A percentile compares a stretch with the other conserved stretches of the same genome.
These are phyloP conservation scores for Gypsophila paniculata DNA, from an alignment of 179 eudicot species.

Conservation along the genomic window DNA sequence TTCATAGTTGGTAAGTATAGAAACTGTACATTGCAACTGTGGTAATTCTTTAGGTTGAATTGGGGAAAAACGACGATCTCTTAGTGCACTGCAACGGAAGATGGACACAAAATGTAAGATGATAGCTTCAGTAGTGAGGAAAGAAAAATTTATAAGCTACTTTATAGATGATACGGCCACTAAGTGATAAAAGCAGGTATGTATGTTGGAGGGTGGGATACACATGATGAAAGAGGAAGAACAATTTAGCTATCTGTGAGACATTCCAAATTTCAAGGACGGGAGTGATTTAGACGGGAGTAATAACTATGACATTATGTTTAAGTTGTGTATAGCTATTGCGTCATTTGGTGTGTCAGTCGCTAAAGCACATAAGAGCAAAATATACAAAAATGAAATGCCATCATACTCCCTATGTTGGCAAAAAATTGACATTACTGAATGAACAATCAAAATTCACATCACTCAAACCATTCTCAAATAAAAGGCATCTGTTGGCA, in stretches of 20 bases:
- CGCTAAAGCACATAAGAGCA: too few relatives aligned
- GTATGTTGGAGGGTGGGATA: neutral
- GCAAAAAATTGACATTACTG: neutral
- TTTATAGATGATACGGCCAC: too few relatives aligned
- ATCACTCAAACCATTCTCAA: neutral
- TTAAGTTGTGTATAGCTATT: neutral
- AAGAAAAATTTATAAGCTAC: neutral
- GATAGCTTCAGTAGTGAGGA: constrained; percentile 17
- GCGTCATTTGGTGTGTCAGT: neutral
- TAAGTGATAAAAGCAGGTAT: neutral
- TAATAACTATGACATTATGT: neutral
- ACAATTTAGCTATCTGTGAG: neutral
- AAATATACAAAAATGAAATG: too few relatives aligned
- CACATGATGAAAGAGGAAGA: neutral
- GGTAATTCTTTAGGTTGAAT: constrained; percentile 91
- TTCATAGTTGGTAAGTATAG: constrained; percentile 77
- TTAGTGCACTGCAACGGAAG: constrained; percentile 67
- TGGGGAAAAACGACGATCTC: constrained; percentile 89
- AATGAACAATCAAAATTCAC: neutral
- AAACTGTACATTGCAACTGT: constrained; percentile 88
- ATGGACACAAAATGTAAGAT: constrained; percentile 15
- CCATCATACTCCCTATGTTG: too few relatives aligned
- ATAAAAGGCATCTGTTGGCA: neutral
- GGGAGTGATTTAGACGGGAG: too few relatives aligned
- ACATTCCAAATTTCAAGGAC: neutral